phyloP scores from a whole-genome alignment of 2,329 filamentous ascomycete genomes.

The Chalaropsis ovoidea region DNA sequence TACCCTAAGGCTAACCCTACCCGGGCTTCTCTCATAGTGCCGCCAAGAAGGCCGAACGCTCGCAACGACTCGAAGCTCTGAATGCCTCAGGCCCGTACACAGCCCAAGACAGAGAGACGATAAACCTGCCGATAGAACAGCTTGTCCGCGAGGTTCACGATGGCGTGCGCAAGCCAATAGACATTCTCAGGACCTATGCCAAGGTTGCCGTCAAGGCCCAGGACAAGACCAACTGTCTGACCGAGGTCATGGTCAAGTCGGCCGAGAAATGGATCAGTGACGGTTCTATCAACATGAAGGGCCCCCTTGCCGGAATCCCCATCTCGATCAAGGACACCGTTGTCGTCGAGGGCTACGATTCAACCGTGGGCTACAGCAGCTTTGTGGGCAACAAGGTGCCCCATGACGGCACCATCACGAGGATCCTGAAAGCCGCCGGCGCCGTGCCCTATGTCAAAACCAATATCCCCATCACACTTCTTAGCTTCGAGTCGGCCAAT shows the following conservation, averaged over 20 bases:
- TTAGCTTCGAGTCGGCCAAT: conserved; percentile 73
- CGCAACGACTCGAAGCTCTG: conserved; percentile 57
- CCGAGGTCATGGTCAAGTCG: conserved; percentile 70
- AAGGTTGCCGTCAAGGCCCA: conserved; percentile 80
- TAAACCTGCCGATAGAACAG: conserved; percentile 63
- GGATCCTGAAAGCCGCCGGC: conserved; percentile 73
- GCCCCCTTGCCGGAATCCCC: conserved; percentile 77
- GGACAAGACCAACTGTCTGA: conserved; percentile 77
- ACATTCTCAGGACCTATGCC: conserved; percentile 75
- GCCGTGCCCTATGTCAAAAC: conserved; percentile 91
- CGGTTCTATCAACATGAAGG: conserved; percentile 57
- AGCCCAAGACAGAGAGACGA: conserved; percentile 52
- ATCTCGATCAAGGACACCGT: conserved; percentile 76
- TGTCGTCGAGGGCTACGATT: conserved; percentile 72
- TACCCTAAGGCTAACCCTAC: not conserved
- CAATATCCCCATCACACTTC: conserved; percentile 72
- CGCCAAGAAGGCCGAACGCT: conserved; percentile 68
- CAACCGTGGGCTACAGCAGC: conserved; percentile 67
- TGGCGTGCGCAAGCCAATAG: conserved; percentile 52
- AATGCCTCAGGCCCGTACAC: conserved; percentile 51
- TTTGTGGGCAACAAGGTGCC: conserved; percentile 56
- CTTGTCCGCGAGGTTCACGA: conserved; percentile 70
- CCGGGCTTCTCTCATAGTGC: not conserved
- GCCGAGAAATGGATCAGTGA: conserved; percentile 61
- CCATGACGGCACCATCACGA: conserved; percentile 62